phyloP scores from a whole-genome alignment of 495 filamentous ascomycete genomes.

The Xylaria intraflava region DNA sequence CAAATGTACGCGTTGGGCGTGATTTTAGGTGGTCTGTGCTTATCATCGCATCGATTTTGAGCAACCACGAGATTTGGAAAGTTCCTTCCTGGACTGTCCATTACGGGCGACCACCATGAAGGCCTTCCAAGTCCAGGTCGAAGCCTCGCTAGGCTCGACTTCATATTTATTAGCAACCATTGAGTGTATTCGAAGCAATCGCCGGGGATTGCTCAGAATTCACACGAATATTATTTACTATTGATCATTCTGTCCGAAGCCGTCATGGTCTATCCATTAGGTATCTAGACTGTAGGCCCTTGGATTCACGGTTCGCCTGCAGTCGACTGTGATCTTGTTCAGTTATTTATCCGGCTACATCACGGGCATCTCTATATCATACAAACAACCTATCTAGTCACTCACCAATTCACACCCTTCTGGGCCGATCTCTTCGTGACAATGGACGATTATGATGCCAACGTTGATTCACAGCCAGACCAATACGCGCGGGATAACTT shows the following conservation, averaged over 20 bases:
- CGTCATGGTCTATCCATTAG: not conserved
- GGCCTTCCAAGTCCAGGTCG: not conserved
- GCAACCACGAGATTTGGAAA: too few relatives aligned
- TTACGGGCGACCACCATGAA: too few relatives aligned
- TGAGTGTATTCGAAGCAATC: not conserved
- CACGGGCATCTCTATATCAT: not conserved
- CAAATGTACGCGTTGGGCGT: too few relatives aligned
- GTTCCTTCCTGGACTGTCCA: too few relatives aligned
- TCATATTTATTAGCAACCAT: not conserved
- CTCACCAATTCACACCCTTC: not conserved
- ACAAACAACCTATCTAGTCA: too few relatives aligned
- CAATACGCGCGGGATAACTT: constrained; percentile 39
- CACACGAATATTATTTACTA: not conserved
- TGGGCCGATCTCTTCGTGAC: not conserved
- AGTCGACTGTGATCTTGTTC: not conserved
- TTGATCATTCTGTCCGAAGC: too few relatives aligned
- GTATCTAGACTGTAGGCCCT: not conserved
- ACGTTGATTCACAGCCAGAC: constrained; percentile 11
- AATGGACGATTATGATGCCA: constrained; percentile 13
- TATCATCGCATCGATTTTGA: too few relatives aligned
- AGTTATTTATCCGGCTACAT: not conserved
- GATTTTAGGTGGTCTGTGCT: too few relatives aligned
- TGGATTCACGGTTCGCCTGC: not conserved
- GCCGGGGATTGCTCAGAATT: not conserved
- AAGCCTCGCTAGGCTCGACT: not conserved